phyloP scores from a whole-genome alignment of 2,329 filamentous ascomycete species.

The Aspergillus vadensis region DNA sequence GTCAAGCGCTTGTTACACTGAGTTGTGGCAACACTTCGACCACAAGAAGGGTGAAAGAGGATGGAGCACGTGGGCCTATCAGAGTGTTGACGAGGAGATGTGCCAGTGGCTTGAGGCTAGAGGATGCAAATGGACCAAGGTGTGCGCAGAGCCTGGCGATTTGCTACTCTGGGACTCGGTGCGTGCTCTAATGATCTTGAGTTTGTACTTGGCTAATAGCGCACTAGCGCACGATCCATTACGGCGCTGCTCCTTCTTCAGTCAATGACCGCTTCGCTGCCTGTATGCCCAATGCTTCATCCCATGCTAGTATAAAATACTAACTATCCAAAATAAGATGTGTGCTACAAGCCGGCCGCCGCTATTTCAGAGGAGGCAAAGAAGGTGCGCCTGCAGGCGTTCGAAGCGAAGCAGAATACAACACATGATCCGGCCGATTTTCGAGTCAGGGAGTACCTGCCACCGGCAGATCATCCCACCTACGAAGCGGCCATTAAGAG shows the following conservation, averaged over 20 bases:
- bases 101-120: neutral
- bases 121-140: neutral
- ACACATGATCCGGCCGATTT: neutral
- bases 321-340: neutral
- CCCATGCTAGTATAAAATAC: neutral
- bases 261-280: neutral
- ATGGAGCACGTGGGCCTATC: neutral
- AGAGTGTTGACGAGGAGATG: neutral
- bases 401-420: neutral
- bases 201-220: neutral
- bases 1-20: neutral
- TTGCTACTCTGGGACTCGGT: conserved; percentile 1
- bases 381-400: neutral
- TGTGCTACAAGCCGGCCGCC: neutral
- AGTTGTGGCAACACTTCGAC: neutral
- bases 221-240: neutral
- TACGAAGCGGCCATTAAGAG: neutral
- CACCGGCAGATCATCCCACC: neutral
- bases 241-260: neutral
- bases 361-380: neutral
- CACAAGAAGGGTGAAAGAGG: neutral
- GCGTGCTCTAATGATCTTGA: neutral
- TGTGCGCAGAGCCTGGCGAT: neutral
- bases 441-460: neutral
- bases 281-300: neutral